Conservation (phyloP, 2,329 filamentous ascomycete species). For the Cytospora schulzeri region DNA sequence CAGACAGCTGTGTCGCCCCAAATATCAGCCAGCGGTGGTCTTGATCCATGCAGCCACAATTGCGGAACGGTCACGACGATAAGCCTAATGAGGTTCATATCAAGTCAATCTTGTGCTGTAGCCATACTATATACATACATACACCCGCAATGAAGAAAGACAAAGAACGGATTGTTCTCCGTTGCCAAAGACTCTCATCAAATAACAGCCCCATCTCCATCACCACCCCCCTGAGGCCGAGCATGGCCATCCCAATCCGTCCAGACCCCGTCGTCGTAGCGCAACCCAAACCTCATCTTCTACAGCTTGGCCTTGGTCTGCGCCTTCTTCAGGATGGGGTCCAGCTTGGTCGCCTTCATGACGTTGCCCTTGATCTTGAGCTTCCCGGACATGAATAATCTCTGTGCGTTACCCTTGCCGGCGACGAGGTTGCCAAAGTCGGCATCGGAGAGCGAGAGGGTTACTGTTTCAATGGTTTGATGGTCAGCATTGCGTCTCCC, state of each 20-base stretch:
- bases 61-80: not conserved
- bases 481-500: conserved; percentile 7
- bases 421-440: conserved; percentile 83
- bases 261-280: conserved; percentile 26
- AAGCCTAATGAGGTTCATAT: not conserved
- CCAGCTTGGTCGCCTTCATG: conserved; percentile 98
- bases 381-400: conserved; percentile 97
- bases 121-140: conserved; percentile 16
- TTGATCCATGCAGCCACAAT: not conserved
- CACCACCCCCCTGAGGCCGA: conserved; percentile 5
- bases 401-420: conserved; percentile 92
- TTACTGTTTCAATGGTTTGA: conserved; percentile 59
- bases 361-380: conserved; percentile 97
- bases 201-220: not conserved
- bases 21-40: not conserved
- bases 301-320: conserved; percentile 84
- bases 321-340: conserved; percentile 88
- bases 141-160: not conserved
- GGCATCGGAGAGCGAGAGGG: conserved; percentile 78
- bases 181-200: conserved; percentile 3
- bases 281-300: conserved; percentile 32
- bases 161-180: not conserved
- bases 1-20: not conserved
- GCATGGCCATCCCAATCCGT: conserved; percentile 24
- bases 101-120: not conserved